phyloP scores from a whole-genome alignment of 2,329 filamentous ascomycete species.

The Seiridium cupressi region DNA sequence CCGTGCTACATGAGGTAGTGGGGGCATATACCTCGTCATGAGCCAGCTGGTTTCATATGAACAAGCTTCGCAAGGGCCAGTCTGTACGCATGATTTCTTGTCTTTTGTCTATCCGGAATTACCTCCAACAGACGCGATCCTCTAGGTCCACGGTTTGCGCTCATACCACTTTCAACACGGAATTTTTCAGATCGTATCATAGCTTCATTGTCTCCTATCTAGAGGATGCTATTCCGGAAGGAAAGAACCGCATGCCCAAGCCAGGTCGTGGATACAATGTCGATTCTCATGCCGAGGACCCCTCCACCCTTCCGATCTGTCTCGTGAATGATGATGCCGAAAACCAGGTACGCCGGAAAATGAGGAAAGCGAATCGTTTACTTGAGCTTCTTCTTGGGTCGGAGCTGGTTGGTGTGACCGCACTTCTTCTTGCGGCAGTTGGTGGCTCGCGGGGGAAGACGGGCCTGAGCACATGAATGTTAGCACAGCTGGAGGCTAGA shows the following conservation, averaged over 20 bases:
- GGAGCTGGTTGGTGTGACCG: slow-evolving; percentile 99
- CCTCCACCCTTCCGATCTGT: slow-evolving; percentile 15
- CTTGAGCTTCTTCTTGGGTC: slow-evolving; percentile 99
- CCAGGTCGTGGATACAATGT: slow-evolving; percentile 16
- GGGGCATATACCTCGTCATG: too few species aligned
- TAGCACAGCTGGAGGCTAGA: too few species aligned
- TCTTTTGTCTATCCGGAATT: not conserved
- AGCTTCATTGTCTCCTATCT: slow-evolving; percentile 13
- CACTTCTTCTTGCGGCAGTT: slow-evolving; percentile 99
- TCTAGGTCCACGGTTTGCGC: too few species aligned
- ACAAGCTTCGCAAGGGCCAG: too few species aligned
- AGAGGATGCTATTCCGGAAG: slow-evolving; percentile 6
- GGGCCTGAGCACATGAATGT: slow-evolving; percentile 45
- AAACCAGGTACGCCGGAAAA: slow-evolving; percentile 35
- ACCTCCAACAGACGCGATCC: too few species aligned
- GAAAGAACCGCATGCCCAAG: slow-evolving; percentile 41
- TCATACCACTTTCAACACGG: not conserved
- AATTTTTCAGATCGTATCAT: slow-evolving; percentile 9
- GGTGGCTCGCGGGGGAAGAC: slow-evolving; percentile 96
- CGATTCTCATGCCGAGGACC: not conserved
- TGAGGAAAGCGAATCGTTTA: slow-evolving; percentile 52
- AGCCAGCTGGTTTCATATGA: too few species aligned
- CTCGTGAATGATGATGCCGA: slow-evolving; percentile 26
- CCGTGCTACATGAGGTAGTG: too few species aligned
- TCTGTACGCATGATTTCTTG: not conserved